phyloP scores from a whole-genome alignment of 1,284 basidiomycete genomes.

The Pascua guehoae region DNA sequence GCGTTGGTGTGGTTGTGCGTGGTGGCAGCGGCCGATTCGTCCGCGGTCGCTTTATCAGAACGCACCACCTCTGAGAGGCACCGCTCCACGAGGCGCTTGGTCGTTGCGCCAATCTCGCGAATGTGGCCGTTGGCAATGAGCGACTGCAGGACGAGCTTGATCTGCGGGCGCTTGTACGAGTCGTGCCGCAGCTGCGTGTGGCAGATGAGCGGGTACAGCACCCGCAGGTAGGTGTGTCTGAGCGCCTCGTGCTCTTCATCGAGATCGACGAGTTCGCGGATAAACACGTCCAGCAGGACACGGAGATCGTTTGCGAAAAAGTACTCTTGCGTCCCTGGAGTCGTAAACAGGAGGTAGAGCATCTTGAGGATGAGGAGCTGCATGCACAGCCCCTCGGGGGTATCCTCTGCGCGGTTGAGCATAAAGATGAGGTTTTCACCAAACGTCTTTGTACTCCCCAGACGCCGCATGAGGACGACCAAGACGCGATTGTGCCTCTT shows the following conservation, averaged over 20 bases:
- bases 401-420: conserved; percentile 86
- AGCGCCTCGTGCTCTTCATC: conserved; percentile 94
- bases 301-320: conserved; percentile 98
- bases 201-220: conserved; percentile 89
- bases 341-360: conserved; percentile 91
- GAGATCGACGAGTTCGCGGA: conserved; percentile 83
- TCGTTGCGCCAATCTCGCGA: conserved; percentile 78
- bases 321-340: conserved; percentile 86
- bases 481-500: conserved; percentile 69
- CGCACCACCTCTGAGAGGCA: conserved; percentile 58
- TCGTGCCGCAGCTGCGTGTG: conserved; percentile 82
- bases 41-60: neutral
- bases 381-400: conserved; percentile 87
- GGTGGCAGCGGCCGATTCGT: neutral
- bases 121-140: conserved; percentile 71
- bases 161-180: conserved; percentile 89
- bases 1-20: neutral
- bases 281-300: conserved; percentile 93
- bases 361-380: conserved; percentile 92
- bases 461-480: conserved; percentile 72
- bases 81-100: conserved; percentile 83
- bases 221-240: conserved; percentile 93
- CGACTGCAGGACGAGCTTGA: conserved; percentile 76
- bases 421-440: conserved; percentile 99
- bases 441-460: conserved; percentile 86